Evolutionary conservation across 2,329 filamentous ascomycete genomes (phyloP).

Genomic region (Exophiala calicioides): DNA sequence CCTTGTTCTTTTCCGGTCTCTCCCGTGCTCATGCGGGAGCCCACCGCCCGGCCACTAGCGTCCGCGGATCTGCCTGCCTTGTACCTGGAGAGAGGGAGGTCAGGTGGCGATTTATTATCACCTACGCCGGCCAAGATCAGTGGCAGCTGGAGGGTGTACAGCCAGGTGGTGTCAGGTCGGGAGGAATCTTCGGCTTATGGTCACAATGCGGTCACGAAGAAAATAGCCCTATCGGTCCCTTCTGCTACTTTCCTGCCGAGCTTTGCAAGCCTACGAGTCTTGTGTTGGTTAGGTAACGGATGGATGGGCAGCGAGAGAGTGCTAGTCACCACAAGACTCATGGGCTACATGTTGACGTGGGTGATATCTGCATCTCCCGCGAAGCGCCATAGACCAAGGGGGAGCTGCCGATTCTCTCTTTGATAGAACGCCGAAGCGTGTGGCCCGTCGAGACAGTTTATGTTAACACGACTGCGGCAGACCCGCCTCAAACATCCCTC

Average conservation of each 20-base stretch:
- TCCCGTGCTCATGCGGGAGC: slow-evolving; percentile 20
- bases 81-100: slow-evolving; percentile 29
- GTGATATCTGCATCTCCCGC: too few relatives aligned
- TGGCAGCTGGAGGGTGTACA: slow-evolving; percentile 33
- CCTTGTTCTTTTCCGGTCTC: slow-evolving; percentile 29
- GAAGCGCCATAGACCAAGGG: too few relatives aligned
- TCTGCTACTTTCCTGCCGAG: slow-evolving; percentile 30
- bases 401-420: too few relatives aligned
- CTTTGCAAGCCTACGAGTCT: slow-evolving; percentile 28
- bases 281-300: slow-evolving; percentile 17
- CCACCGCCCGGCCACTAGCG: slow-evolving; percentile 19
- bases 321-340: not conserved
- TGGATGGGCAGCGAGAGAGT: slow-evolving; percentile 2
- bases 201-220: slow-evolving; percentile 28
- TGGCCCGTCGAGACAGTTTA: too few relatives aligned
- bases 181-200: slow-evolving; percentile 31
- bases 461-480: too few relatives aligned
- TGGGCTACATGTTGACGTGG: not conserved
- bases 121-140: slow-evolving; percentile 30
- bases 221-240: slow-evolving; percentile 27
- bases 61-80: slow-evolving; percentile 25
- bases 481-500: too few relatives aligned
- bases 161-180: slow-evolving; percentile 30
- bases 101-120: slow-evolving; percentile 31
- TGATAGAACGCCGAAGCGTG: too few relatives aligned